These are phyloP conservation scores for Lepidium didymum DNA, from an alignment of 345 rosid species.

Conservation along the genomic window DNA sequence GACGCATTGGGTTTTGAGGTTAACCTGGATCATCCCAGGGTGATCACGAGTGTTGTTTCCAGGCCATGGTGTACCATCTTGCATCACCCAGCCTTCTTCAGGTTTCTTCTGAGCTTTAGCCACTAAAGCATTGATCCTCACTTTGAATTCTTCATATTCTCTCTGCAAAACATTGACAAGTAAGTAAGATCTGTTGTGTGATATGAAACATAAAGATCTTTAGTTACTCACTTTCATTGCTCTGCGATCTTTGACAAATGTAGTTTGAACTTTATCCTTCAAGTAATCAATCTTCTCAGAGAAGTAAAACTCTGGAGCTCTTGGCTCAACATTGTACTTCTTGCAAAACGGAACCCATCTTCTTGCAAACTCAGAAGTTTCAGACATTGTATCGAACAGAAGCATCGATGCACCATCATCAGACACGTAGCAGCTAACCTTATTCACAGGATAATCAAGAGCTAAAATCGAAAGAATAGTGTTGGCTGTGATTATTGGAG, in stretches of 20 bases:
- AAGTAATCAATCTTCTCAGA: slow-evolving; percentile 89
- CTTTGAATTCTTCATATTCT: slow-evolving; percentile 97
- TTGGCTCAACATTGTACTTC: slow-evolving; percentile 77
- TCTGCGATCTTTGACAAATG: slow-evolving; percentile 90
- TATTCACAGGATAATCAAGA: slow-evolving; percentile 79
- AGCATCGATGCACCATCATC: slow-evolving; percentile 99
- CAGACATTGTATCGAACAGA: slow-evolving; percentile 74
- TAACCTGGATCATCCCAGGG: slow-evolving; percentile 99
- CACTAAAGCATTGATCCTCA: slow-evolving; percentile 82
- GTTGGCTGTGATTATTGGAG: slow-evolving; percentile 93
- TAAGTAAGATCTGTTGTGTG: background rate
- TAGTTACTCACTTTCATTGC: slow-evolving; percentile 75
- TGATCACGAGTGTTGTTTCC: slow-evolving; percentile 98
- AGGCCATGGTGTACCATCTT: slow-evolving; percentile 99
- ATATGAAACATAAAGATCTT: background rate
- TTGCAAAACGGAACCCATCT: slow-evolving; percentile 98
- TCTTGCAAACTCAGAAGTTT: slow-evolving; percentile 91
- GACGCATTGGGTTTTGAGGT: background rate
- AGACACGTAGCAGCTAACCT: slow-evolving; percentile 89
- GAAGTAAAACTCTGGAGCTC: slow-evolving; percentile 94
- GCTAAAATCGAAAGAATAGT: slow-evolving; percentile 80
- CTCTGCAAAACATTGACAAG: slow-evolving; percentile 40
- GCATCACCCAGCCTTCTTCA: slow-evolving; percentile 99
- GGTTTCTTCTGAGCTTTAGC: slow-evolving; percentile 94
- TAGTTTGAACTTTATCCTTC: slow-evolving; percentile 90